These are phyloP conservation scores for Botrytis hyacinthi DNA, from an alignment of 2,329 filamentous ascomycete species.

Conservation along the genomic window DNA sequence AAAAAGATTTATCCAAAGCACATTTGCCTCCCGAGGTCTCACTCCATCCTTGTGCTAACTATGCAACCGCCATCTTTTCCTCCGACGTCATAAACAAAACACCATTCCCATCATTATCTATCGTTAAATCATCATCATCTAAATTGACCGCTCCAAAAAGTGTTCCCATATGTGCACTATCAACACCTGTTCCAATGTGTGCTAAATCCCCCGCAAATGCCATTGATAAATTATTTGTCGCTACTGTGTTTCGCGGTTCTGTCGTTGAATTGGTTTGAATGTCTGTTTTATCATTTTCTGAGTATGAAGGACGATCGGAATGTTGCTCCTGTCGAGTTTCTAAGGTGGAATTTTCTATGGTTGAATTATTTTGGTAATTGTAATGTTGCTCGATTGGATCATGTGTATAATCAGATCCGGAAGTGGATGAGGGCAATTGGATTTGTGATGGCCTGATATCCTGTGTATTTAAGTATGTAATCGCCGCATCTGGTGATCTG, in stretches of 20 bases:
- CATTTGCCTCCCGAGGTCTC: background rate
- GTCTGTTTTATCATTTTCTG: slow-evolving; percentile 8
- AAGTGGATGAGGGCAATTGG: slow-evolving; percentile 23
- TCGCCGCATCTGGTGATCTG: background rate
- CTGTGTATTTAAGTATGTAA: background rate
- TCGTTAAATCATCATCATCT: slow-evolving; percentile 35
- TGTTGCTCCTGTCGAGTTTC: slow-evolving; percentile 18
- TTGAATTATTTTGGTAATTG: slow-evolving; percentile 13
- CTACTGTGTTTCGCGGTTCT: slow-evolving; percentile 32
- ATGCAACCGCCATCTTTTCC: slow-evolving; percentile 16
- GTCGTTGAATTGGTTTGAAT: slow-evolving; percentile 8
- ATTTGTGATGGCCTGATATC: slow-evolving; percentile 11
- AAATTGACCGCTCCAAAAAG: slow-evolving; percentile 26
- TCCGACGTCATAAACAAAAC: slow-evolving; percentile 17
- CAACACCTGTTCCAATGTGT: slow-evolving; percentile 33
- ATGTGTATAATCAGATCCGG: slow-evolving; percentile 24
- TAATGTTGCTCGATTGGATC: slow-evolving; percentile 14
- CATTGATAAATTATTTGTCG: slow-evolving; percentile 25
- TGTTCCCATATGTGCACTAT: slow-evolving; percentile 24
- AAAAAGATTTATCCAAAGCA: background rate
- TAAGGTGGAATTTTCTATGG: slow-evolving; percentile 15
- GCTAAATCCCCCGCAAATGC: slow-evolving; percentile 28
- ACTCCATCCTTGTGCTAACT: background rate
- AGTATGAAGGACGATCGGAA: background rate
- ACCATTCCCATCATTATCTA: slow-evolving; percentile 22